Conservation (phyloP, 108 stramenopile genomes). For the Seminavis robusta region DNA sequence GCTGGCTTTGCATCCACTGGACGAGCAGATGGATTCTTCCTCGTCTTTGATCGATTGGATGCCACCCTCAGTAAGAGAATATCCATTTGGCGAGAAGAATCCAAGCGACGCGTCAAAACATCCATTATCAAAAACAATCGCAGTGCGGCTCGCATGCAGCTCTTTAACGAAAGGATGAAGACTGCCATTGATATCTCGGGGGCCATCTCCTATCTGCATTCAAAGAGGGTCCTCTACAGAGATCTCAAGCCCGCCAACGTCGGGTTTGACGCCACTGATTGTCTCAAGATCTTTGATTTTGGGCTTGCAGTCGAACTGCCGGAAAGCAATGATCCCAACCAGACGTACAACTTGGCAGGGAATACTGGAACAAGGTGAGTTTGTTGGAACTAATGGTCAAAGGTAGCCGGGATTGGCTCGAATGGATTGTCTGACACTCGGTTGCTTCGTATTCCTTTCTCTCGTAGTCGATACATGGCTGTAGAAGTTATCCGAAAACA, state of each 20-base stretch:
- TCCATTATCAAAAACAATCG: slow-evolving; percentile 16
- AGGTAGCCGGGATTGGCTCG: no score
- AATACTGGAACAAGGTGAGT: slow-evolving; percentile 61
- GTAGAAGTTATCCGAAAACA: slow-evolving; percentile 78
- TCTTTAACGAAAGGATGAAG: slow-evolving; percentile 23
- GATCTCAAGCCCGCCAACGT: slow-evolving; percentile 65
- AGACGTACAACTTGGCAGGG: slow-evolving; percentile 49
- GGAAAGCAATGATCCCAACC: slow-evolving; percentile 27
- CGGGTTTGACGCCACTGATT: slow-evolving; percentile 44
- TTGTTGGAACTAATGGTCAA: no score
- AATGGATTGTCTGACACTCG: no score
- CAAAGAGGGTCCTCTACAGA: slow-evolving; percentile 41
- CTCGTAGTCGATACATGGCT: slow-evolving; percentile 97
- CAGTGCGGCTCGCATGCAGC: neutral
- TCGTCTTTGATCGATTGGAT: slow-evolving; percentile 43
- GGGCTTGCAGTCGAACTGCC: slow-evolving; percentile 56
- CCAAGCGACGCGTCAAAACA: slow-evolving; percentile 23
- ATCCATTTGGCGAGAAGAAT: slow-evolving; percentile 40
- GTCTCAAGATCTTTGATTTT: slow-evolving; percentile 66
- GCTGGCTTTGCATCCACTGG: slow-evolving; percentile 39
- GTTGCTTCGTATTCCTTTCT: slow-evolving; percentile 64
- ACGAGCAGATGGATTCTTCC: slow-evolving; percentile 52
- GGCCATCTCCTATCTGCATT: slow-evolving; percentile 38
- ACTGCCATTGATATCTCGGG: slow-evolving; percentile 42
- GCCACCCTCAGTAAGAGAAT: slow-evolving; percentile 36